phyloP scores from a whole-genome alignment of 2,329 filamentous ascomycete genomes.

The Diplodia sapinea region DNA sequence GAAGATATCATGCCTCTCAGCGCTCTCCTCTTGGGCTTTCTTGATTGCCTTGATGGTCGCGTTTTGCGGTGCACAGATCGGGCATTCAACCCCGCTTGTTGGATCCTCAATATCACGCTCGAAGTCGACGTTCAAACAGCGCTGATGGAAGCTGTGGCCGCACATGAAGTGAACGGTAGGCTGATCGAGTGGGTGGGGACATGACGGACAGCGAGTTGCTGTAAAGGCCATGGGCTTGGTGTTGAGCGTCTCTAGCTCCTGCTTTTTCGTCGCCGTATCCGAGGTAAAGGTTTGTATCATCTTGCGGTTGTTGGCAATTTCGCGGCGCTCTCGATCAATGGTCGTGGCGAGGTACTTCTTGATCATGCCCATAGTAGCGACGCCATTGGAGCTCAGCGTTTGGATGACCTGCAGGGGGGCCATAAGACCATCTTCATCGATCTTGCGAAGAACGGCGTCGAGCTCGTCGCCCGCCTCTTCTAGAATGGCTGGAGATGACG shows the following conservation, averaged over 20 bases:
- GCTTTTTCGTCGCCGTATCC: slow-evolving; percentile 80
- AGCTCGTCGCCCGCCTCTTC: slow-evolving; percentile 88
- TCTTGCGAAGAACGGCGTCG: slow-evolving; percentile 77
- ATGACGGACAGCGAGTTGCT: slow-evolving; percentile 84
- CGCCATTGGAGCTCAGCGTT: slow-evolving; percentile 76
- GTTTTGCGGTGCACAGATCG: slow-evolving; percentile 82
- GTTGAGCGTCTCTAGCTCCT: slow-evolving; percentile 77
- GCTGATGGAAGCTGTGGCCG: slow-evolving; percentile 95
- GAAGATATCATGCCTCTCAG: slow-evolving; percentile 88
- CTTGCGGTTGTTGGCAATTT: slow-evolving; percentile 82
- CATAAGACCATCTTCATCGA: slow-evolving; percentile 90
- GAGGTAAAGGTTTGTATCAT: slow-evolving; percentile 82
- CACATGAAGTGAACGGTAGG: slow-evolving; percentile 95
- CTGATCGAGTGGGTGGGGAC: slow-evolving; percentile 77
- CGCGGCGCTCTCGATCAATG: slow-evolving; percentile 84
- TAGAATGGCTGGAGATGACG: slow-evolving; percentile 79
- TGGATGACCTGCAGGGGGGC: slow-evolving; percentile 96
- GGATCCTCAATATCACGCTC: slow-evolving; percentile 65
- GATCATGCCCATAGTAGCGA: slow-evolving; percentile 97
- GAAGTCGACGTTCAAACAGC: slow-evolving; percentile 71
- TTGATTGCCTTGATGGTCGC: slow-evolving; percentile 87
- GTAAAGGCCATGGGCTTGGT: slow-evolving; percentile 88
- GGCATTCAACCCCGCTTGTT: slow-evolving; percentile 71
- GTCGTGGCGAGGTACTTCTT: slow-evolving; percentile 90
- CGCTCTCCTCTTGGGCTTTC: slow-evolving; percentile 82